Evolutionary conservation across 2,329 filamentous ascomycete genomes (phyloP).

Genomic region (Leptographium lundbergii): DNA sequence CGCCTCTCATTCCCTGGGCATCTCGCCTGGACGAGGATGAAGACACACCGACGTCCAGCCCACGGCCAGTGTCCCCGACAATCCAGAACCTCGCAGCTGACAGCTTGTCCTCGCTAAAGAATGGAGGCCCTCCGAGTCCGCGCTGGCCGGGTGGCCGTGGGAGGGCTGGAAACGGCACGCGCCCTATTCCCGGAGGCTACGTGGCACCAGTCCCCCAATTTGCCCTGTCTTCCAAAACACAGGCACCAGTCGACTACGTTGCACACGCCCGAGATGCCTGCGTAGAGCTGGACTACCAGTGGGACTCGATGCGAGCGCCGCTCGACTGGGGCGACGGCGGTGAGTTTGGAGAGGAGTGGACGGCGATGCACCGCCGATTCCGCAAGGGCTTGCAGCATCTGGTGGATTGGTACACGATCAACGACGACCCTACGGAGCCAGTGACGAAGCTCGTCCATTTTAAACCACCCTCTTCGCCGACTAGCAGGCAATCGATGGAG

Average conservation of each 20-base stretch:
- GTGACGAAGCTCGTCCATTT: conserved; percentile 29
- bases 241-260: conserved; percentile 80
- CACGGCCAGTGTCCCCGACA: background rate
- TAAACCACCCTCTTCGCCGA: background rate
- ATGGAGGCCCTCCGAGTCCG: conserved; percentile 5
- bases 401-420: conserved; percentile 67
- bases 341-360: conserved; percentile 87
- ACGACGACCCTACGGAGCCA: conserved; percentile 36
- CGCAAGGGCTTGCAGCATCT: conserved; percentile 65
- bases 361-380: conserved; percentile 85
- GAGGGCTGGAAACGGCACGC: background rate
- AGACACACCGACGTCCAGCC: background rate
- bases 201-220: conserved; percentile 68
- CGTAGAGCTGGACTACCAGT: conserved; percentile 79
- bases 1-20: conserved; percentile 5
- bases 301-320: conserved; percentile 78
- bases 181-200: conserved; percentile 36
- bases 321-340: conserved; percentile 82
- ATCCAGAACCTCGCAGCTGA: conserved; percentile 7
- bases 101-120: conserved; percentile 4
- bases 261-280: conserved; percentile 83
- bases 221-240: conserved; percentile 65
- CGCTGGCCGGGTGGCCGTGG: background rate
- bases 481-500: conserved; percentile 19
- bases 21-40: background rate